Percentiles rank a stretch among this genome's conserved stretches.
Evolutionary conservation across 495 filamentous ascomycete species (phyloP).

Genomic region (Xylaria cubensis): DNA sequence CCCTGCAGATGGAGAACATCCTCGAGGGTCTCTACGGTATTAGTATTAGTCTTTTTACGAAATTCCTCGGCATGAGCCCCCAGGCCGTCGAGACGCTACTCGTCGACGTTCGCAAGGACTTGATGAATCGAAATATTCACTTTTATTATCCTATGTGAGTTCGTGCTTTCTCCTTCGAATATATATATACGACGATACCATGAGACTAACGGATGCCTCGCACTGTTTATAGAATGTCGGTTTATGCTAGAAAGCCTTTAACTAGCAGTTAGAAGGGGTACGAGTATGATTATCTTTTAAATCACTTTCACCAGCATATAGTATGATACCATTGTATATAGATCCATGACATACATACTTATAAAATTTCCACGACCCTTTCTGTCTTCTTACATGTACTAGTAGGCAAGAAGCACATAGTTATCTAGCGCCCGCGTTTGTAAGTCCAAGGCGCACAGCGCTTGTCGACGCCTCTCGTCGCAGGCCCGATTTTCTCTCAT

Average conservation of each 20-base stretch:
- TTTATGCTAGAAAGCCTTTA: slow-evolving; percentile 28
- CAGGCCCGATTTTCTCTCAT: neutral
- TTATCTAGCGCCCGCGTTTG: neutral
- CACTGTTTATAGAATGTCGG: slow-evolving; percentile 17
- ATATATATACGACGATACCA: neutral
- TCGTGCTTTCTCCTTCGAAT: too few relatives aligned
- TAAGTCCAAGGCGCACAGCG: neutral
- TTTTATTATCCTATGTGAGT: slow-evolving; percentile 55
- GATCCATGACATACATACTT: neutral
- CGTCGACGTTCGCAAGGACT: slow-evolving; percentile 59
- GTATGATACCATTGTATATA: slow-evolving; percentile 5
- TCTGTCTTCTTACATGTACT: neutral
- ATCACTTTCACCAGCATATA: slow-evolving; percentile 1
- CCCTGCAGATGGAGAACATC: slow-evolving; percentile 47
- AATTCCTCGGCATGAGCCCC: slow-evolving; percentile 55
- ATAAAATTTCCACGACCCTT: neutral
- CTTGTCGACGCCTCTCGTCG: neutral
- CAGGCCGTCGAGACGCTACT: slow-evolving; percentile 60
- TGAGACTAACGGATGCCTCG: neutral
- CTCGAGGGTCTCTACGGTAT: slow-evolving; percentile 55
- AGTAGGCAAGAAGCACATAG: neutral
- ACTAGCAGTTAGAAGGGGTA: neutral
- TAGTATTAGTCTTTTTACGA: slow-evolving; percentile 59
- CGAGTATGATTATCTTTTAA: neutral
- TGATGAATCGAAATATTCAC: slow-evolving; percentile 58